Conservation (phyloP, 2,329 filamentous ascomycete species). For the Capronia epimyces region DNA sequence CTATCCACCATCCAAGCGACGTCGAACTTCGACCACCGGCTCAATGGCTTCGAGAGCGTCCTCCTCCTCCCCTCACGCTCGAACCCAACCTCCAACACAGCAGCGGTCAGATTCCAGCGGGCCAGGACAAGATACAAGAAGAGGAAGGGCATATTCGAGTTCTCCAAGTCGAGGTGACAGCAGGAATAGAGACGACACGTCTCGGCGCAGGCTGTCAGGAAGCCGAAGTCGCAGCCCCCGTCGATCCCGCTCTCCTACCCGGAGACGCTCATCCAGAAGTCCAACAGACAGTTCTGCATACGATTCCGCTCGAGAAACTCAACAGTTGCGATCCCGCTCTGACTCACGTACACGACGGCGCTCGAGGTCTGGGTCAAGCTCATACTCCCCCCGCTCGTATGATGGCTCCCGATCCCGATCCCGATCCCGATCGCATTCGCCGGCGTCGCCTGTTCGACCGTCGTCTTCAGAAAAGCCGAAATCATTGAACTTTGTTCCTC, state of each 20-base stretch:
- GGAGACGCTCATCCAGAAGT: slow-evolving; percentile 13
- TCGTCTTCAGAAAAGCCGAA: slow-evolving; percentile 11
- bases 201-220: slow-evolving; percentile 8
- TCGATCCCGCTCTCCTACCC: slow-evolving; percentile 4
- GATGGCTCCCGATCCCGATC: slow-evolving; percentile 29
- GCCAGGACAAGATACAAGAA: slow-evolving; percentile 10
- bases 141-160: slow-evolving; percentile 17
- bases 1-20: slow-evolving; percentile 20
- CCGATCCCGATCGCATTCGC: slow-evolving; percentile 22
- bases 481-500: slow-evolving; percentile 19
- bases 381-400: slow-evolving; percentile 33
- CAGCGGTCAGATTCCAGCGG: slow-evolving; percentile 9
- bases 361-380: slow-evolving; percentile 25
- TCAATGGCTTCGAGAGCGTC: slow-evolving; percentile 19
- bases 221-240: slow-evolving; percentile 1
- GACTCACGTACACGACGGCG: background rate
- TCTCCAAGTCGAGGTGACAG: slow-evolving; percentile 14
- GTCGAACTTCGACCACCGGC: slow-evolving; percentile 22
- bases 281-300: slow-evolving; percentile 16
- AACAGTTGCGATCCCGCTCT: background rate
- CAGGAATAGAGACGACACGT: slow-evolving; percentile 1
- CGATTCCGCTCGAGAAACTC: slow-evolving; percentile 20
- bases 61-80: background rate
- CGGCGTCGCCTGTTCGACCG: slow-evolving; percentile 21
- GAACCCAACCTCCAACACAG: slow-evolving; percentile 6